A percentile compares a stretch with the other conserved stretches of the same genome.
phyloP scores from a whole-genome alignment of 345 rosid species.

The Hirschfeldia incana region DNA sequence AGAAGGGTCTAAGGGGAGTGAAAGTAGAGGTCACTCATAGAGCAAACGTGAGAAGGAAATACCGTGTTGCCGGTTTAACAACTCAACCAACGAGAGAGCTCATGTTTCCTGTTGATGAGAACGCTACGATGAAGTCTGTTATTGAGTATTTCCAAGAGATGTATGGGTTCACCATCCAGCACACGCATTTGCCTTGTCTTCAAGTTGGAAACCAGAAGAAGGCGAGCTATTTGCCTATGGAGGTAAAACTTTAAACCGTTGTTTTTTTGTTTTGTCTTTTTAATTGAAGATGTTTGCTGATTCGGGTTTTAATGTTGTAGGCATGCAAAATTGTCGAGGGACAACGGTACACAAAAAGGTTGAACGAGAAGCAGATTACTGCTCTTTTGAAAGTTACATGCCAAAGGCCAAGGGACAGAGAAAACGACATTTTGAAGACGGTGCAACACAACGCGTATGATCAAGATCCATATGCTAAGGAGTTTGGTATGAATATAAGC shows the following conservation, averaged over 20 bases:
- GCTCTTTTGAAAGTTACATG: conserved; percentile 90
- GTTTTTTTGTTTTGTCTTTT: not conserved
- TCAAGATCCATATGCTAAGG: conserved; percentile 95
- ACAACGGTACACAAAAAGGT: conserved; percentile 85
- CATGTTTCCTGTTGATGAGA: conserved; percentile 97
- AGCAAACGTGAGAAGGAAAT: conserved; percentile 85
- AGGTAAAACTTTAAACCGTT: conserved; percentile 45
- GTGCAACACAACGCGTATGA: conserved; percentile 87
- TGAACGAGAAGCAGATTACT: conserved; percentile 95
- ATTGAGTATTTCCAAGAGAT: conserved; percentile 97
- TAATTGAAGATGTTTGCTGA: not conserved
- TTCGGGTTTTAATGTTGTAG: conserved; percentile 32
- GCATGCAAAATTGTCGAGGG: conserved; percentile 99
- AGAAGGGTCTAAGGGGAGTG: conserved; percentile 91
- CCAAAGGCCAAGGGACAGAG: conserved; percentile 94
- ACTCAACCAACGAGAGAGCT: conserved; percentile 97
- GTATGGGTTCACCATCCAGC: conserved; percentile 94
- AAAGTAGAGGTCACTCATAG: conserved; percentile 98
- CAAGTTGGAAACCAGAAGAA: conserved; percentile 98
- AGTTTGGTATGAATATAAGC: conserved; percentile 91
- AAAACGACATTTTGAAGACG: conserved; percentile 82
- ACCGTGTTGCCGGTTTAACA: conserved; percentile 98
- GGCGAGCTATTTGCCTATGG: conserved; percentile 99
- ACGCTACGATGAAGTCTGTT: conserved; percentile 89
- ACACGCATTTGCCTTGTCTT: conserved; percentile 95